Percentiles rank a stretch among this genome's conserved stretches.
These are phyloP conservation scores for Agroathelia rolfsii DNA, from an alignment of 1,284 basidiomycete genomes.

Conservation along the genomic window DNA sequence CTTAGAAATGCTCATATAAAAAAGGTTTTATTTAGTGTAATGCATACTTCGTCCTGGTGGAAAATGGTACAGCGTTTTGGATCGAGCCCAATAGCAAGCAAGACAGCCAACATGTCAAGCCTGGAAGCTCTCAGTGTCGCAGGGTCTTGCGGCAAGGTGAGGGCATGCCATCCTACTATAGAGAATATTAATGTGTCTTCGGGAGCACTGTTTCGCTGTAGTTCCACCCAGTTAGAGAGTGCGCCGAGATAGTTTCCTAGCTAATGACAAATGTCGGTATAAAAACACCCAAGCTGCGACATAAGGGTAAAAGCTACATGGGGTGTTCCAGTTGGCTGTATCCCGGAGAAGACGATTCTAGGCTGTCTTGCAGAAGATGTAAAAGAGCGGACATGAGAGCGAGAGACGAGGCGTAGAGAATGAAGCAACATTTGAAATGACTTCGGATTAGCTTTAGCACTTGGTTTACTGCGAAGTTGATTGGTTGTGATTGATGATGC, in stretches of 20 bases:
- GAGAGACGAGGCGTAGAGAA: no score
- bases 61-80: constrained; percentile 72
- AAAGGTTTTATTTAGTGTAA: not conserved
- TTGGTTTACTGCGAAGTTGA: no score
- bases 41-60: constrained; percentile 78
- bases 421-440: no score
- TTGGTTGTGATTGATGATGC: no score
- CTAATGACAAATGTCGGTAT: constrained; percentile 29
- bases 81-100: constrained; percentile 83
- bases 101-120: constrained; percentile 71
- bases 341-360: constrained; percentile 33
- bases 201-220: constrained; percentile 53
- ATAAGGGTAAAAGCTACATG: constrained; percentile 16
- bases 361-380: no score
- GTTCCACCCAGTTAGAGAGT: constrained; percentile 77
- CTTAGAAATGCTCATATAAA: constrained; percentile 1
- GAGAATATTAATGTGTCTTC: constrained; percentile 72
- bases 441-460: no score
- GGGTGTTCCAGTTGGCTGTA: constrained; percentile 34
- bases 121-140: constrained; percentile 49
- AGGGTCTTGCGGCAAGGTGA: constrained; percentile 85
- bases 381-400: no score
- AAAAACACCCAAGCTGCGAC: not conserved
- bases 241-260: constrained; percentile 93
- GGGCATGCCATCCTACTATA: constrained; percentile 87